These are phyloP conservation scores for Arabidopsis suecica DNA, from an alignment of 345 rosid genomes.

Conservation along the genomic window DNA sequence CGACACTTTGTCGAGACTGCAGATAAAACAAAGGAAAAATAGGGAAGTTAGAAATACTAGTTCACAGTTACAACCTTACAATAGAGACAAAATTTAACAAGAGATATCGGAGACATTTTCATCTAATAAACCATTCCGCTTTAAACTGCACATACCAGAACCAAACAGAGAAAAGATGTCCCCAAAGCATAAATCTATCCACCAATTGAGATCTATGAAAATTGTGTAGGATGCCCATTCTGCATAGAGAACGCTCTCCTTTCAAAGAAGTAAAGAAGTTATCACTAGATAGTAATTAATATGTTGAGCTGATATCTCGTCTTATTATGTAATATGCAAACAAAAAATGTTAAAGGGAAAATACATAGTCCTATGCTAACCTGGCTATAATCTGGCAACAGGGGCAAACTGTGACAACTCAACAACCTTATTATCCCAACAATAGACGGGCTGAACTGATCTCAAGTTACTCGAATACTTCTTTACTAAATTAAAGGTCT, in stretches of 20 bases:
- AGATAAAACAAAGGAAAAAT: constrained; percentile 34
- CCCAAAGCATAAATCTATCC: too few relatives aligned
- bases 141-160: not conserved
- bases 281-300: constrained; percentile 4
- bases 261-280: not conserved
- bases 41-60: constrained; percentile 34
- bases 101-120: not conserved
- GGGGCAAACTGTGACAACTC: not conserved
- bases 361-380: not conserved
- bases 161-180: too few relatives aligned
- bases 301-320: not conserved
- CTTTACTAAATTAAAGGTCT: not conserved
- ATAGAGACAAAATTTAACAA: constrained; percentile 12
- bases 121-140: constrained; percentile 19
- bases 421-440: not conserved
- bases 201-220: too few relatives aligned
- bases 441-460: not conserved
- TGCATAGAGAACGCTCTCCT: too few relatives aligned
- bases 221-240: too few relatives aligned
- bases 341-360: not conserved
- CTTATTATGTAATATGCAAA: not conserved
- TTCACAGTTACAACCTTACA: constrained; percentile 1
- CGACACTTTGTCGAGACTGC: constrained; percentile 99
- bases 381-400: not conserved
- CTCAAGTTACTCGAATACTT: not conserved